Evolutionary conservation across 257 asterid species (phyloP).

Genomic region (Salvia hispanica): DNA sequence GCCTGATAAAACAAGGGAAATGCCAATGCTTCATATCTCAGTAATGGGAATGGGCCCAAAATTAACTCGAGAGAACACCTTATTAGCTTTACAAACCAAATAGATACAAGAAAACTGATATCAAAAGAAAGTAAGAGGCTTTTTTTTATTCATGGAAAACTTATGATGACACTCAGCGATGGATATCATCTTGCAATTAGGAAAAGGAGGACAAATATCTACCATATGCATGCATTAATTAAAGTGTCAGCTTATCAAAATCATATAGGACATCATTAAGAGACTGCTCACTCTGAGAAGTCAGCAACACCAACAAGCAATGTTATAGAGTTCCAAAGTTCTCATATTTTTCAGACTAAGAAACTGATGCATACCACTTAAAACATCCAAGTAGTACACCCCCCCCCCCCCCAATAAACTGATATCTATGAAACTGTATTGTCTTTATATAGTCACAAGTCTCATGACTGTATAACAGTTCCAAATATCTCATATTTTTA

Average conservation of each 20-base stretch:
- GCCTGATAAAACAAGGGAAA: constrained; percentile 50
- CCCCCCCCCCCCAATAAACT: background rate
- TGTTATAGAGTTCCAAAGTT: background rate
- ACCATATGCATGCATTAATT: background rate
- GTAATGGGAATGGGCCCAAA: constrained; percentile 25
- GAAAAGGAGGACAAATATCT: background rate
- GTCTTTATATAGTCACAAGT: background rate
- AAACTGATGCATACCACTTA: background rate
- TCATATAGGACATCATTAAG: constrained; percentile 7
- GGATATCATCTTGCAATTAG: constrained; percentile 6
- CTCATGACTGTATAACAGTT: background rate
- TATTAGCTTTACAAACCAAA: constrained; percentile 6
- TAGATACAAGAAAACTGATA: background rate
- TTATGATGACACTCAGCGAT: background rate
- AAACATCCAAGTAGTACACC: background rate
- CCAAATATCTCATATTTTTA: background rate
- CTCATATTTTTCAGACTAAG: background rate
- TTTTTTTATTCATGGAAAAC: background rate
- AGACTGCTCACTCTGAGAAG: background rate
- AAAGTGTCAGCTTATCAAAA: background rate
- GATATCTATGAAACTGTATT: background rate
- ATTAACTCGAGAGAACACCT: constrained; percentile 24
- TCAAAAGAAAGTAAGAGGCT: background rate
- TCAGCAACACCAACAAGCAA: background rate
- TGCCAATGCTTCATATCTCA: constrained; percentile 16